phyloP scores from a whole-genome alignment of 2,329 filamentous ascomycete genomes.

The Penicillium hesseltinei region DNA sequence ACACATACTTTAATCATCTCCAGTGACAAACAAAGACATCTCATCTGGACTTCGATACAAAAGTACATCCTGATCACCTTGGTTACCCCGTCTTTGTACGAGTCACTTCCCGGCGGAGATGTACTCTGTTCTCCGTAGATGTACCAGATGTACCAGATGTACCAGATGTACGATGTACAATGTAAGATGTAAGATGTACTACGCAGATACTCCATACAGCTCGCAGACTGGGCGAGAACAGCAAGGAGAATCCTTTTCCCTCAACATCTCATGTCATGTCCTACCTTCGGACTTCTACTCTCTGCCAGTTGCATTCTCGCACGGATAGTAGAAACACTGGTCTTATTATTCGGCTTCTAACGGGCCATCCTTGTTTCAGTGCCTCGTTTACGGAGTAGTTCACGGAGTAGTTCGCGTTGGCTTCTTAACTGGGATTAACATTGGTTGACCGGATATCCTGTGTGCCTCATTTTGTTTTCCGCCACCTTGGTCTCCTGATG shows the following conservation, averaged over 20 bases:
- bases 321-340: conserved; percentile 1
- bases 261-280: conserved; percentile 21
- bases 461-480: conserved; percentile 7
- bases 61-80: background rate
- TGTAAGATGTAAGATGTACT: conserved; percentile 6
- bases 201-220: background rate
- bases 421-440: conserved; percentile 1
- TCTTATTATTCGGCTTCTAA: background rate
- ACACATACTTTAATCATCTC: background rate
- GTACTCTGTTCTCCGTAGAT: background rate
- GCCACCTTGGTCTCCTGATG: conserved; percentile 20
- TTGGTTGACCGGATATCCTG: conserved; percentile 20
- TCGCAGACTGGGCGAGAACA: conserved; percentile 8
- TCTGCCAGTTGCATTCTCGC: conserved; percentile 3
- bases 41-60: background rate
- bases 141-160: conserved; percentile 6
- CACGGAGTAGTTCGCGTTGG: conserved; percentile 1
- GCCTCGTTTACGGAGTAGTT: background rate
- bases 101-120: conserved; percentile 8
- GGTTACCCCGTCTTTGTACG: conserved; percentile 1
- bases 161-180: conserved; percentile 5
- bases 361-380: conserved; percentile 15
- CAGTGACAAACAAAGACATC: background rate
- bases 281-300: conserved; percentile 14
- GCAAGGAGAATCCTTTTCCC: conserved; percentile 21